Base-by-base conservation (phyloP, 1,139 yeast species). In the Scheffersomyces quercinus region DNA sequence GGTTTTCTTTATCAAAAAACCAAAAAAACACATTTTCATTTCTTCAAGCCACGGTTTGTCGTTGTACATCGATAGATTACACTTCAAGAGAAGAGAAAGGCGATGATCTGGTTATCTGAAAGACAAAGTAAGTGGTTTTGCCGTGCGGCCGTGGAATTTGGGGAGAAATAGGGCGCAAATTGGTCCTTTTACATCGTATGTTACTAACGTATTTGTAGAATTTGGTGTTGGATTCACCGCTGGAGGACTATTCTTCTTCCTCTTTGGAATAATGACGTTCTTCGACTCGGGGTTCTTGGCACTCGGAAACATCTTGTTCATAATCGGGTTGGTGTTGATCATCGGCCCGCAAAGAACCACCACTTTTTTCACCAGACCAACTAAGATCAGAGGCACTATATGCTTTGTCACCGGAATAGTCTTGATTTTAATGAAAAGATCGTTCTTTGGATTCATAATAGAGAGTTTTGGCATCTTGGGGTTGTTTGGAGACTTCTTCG, bases 201-300 rank as follows among this genome's bases (percentile, higher is more conserved):
- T 4, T 49, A 56, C 65, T 65, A 63, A 55, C 63, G 39, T 34
- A 32, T 36, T 39, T 28, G 7, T 53, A 88, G 96, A 90, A 66
- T 85, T 85, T 58, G 99, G 99, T 28, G 97, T 89, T 26, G 97
- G 90, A 8, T 87, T 91, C 73, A 88, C 97, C 11, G 91, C 96
- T 24, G 88, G 87, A 26, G 97, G 93, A 47, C 79, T 85, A 45
- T 64, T 88, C 38, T 85, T 89, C 62, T 87, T 93, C 64, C 62
- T 88, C 7, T 72, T 91, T 32, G 99, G 99, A 10, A 77, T 93
- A 36, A 60, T 90, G 60, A 81, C 97, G 26, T 83, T 93, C 51
- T 93, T 93, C 60, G 98, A 93, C 62, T 77, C 96, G 8, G 95
- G 95, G 1, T 74, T 93, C 38, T 75, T 93, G 48, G 97, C 97